Base-by-base conservation (phyloP, 345 rosid genomes). In the Sonneratia alba region DNA sequence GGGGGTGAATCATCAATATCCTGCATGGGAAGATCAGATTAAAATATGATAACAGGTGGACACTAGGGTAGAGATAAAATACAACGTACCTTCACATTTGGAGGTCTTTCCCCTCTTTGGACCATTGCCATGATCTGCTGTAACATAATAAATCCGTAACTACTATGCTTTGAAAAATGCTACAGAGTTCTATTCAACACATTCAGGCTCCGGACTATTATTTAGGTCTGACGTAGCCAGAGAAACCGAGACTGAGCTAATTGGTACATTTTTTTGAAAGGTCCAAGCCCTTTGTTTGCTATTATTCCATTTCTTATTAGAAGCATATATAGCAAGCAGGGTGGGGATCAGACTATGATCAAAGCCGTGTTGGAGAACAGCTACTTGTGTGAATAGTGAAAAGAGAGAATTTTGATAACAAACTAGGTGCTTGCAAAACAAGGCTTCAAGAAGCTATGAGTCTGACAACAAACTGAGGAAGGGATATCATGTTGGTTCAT, bases 101-200 rank as follows among this genome's bases (percentile, higher is more conserved):
- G 80, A 80, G 98, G 99, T 83, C 82, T 89, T 88, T 92, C 99
- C 78, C 98, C 98, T 82, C 98, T 86, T 76, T 86, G 98, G 71
- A 96, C 80, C 99, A 96, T 96, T 68, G 83, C 87, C 97, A 96
- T 88, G 70, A 92, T 96, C 98, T 96, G 87, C 32, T 48, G 40
- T 10, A 67, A 9, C n/a, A 67, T 42, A n/a, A 67, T 67, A 21
- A 38, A 36, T 18, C 24, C 13, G 38, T 21, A 40, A 42, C 48
- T 34, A 19, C 22, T 42, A 36, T n/a, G 22, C 43, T 42, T 42
- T 42, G 7, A 5, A 0, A 42, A 42, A 42, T 5, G 45, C 45
- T 42, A 42, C 10, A 42, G 10, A 42, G 45, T 9, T 42, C 6
- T 9, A 42, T 4, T 5, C 11, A 57, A n/a, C 32, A n/a, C 10